Conservation (phyloP, 352 stramenopile genomes). For the Pythium folliculosum region DNA sequence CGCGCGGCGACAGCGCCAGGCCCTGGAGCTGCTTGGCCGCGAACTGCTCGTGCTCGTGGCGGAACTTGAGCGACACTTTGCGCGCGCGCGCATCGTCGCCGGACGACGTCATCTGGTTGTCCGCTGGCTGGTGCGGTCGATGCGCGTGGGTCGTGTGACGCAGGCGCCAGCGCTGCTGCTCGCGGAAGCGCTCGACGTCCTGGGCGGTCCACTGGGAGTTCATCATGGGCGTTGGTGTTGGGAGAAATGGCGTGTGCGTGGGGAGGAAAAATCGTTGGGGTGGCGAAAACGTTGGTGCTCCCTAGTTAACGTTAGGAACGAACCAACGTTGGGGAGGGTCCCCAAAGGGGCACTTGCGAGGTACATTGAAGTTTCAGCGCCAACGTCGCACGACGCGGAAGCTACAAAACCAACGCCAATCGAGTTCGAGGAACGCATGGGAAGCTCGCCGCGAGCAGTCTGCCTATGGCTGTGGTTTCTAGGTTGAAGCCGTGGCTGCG, state of each 20-base stretch:
- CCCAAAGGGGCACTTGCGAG: neutral
- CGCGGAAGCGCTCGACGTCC: constrained; percentile 32
- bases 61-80: constrained; percentile 28
- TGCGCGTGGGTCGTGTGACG: constrained; percentile 21
- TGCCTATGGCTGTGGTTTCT: too few relatives aligned
- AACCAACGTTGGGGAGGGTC: constrained; percentile 6
- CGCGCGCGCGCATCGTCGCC: constrained; percentile 16
- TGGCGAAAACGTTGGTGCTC: too few relatives aligned
- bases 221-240: constrained; percentile 9
- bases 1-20: neutral
- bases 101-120: too few relatives aligned
- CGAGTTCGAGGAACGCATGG: constrained; percentile 24
- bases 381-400: constrained; percentile 4
- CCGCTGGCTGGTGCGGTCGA: neutral
- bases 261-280: too few relatives aligned
- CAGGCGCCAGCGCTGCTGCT: constrained; percentile 27
- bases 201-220: constrained; percentile 26
- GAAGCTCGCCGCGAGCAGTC: too few relatives aligned
- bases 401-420: constrained; percentile 6
- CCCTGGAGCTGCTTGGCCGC: neutral
- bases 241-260: neutral
- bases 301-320: too few relatives aligned
- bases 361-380: constrained; percentile 18
- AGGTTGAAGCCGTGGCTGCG: too few relatives aligned
- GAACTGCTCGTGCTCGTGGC: constrained; percentile 28